Percentiles rank a stretch among this genome's conserved stretches.
Conservation (phyloP, 75 land plant species). For the Ceratopteris richardii region DNA sequence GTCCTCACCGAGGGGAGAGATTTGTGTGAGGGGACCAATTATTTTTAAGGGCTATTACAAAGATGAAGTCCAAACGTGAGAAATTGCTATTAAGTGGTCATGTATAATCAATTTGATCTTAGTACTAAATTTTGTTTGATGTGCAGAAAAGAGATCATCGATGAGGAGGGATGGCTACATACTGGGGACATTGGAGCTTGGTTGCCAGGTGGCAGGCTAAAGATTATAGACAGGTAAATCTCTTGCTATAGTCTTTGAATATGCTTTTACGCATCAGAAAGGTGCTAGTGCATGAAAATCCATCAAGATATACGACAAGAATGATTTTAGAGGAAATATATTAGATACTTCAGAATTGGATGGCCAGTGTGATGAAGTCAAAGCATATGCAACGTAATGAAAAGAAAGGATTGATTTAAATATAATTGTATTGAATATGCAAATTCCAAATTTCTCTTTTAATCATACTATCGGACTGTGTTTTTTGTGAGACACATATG, state of each 20-base stretch:
- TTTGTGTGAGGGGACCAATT: conserved; percentile 92
- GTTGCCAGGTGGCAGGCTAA: conserved; percentile 85
- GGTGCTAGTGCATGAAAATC: not conserved
- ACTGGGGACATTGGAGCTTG: conserved; percentile 94
- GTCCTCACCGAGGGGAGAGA: conserved; percentile 91
- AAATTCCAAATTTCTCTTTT: too few species aligned
- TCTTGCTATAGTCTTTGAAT: too few species aligned
- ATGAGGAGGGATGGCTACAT: conserved; percentile 96
- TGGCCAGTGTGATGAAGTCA: too few species aligned
- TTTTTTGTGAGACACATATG: too few species aligned
- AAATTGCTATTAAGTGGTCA: too few species aligned
- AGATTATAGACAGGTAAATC: conserved; percentile 83
- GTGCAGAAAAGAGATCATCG: conserved; percentile 77
- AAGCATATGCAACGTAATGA: too few species aligned
- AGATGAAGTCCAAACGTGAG: conserved; percentile 71
- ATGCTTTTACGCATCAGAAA: too few species aligned
- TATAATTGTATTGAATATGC: too few species aligned
- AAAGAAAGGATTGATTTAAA: too few species aligned
- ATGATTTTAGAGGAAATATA: not conserved
- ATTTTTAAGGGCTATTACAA: conserved; percentile 88
- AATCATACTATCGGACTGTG: too few species aligned
- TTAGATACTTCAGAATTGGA: too few species aligned
- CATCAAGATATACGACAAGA: not conserved
- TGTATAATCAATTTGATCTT: too few species aligned
- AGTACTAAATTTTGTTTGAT: conserved; percentile 2